Percentiles rank a stretch among this genome's conserved stretches.
phyloP scores from a whole-genome alignment of 768 basidiomycete genomes.

The Auricularia auricula-judae region DNA sequence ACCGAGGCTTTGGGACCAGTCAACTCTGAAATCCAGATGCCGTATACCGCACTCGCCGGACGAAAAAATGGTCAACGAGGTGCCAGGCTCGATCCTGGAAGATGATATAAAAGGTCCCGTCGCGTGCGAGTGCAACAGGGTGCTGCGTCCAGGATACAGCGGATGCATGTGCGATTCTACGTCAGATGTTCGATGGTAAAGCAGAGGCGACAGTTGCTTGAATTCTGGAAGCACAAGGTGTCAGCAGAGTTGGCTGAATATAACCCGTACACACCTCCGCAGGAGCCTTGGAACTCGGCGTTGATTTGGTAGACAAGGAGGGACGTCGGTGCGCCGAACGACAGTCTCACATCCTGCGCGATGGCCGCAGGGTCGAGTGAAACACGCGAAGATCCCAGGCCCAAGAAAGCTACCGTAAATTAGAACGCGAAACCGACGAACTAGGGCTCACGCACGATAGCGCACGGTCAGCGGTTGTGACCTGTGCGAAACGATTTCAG shows the following conservation, averaged over 20 bases:
- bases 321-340: slow-evolving; percentile 26
- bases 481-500: not conserved
- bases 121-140: slow-evolving; percentile 58
- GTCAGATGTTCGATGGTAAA: slow-evolving; percentile 47
- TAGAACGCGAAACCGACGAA: not conserved
- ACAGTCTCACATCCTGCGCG: not conserved
- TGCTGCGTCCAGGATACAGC: slow-evolving; percentile 28
- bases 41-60: slow-evolving; percentile 41
- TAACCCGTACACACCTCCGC: slow-evolving; percentile 15
- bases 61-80: slow-evolving; percentile 50
- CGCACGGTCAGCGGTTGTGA: not conserved
- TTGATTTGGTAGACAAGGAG: slow-evolving; percentile 54
- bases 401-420: not conserved
- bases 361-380: not conserved
- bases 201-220: slow-evolving; percentile 53
- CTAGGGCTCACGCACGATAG: not conserved
- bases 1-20: slow-evolving; percentile 62
- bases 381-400: not conserved
- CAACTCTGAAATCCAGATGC: slow-evolving; percentile 44
- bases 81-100: slow-evolving; percentile 19
- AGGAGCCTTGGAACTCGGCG: slow-evolving; percentile 20
- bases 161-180: slow-evolving; percentile 63
- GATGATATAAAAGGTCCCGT: slow-evolving; percentile 51
- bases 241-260: too few species aligned
- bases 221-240: slow-evolving; percentile 1